A percentile compares a stretch with the other conserved stretches of the same genome.
These are phyloP conservation scores for Neoboletus magnificus DNA, from an alignment of 768 basidiomycete genomes.

Conservation along the genomic window DNA sequence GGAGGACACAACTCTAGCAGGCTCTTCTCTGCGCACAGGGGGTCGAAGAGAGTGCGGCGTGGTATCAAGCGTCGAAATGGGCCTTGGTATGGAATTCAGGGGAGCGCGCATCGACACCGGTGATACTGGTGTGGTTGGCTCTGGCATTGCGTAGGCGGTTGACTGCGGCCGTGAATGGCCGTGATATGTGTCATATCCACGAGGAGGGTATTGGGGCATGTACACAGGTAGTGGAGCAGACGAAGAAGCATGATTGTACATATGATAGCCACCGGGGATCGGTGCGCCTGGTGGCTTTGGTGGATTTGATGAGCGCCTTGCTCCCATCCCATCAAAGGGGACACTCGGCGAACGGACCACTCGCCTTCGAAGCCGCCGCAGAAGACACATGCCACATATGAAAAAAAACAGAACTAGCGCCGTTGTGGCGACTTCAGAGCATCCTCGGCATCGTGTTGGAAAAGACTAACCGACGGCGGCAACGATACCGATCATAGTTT, in stretches of 20 bases:
- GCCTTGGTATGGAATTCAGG: neutral
- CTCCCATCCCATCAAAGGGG: neutral
- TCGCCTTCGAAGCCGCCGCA: slow-evolving; percentile 4
- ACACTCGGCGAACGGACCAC: neutral
- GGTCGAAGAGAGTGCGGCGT: neutral
- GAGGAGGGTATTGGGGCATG: slow-evolving; percentile 9
- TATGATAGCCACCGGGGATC: neutral
- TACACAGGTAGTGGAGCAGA: neutral
- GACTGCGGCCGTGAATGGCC: slow-evolving; percentile 1
- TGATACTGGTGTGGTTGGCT: neutral
- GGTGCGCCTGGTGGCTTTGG: slow-evolving; percentile 3
- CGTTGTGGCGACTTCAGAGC: slow-evolving; percentile 7
- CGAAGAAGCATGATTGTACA: neutral
- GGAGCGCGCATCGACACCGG: neutral
- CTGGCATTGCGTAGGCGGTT: neutral
- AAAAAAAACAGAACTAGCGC: neutral
- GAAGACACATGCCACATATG: neutral
- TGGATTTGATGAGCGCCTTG: neutral
- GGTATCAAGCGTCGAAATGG: slow-evolving; percentile 2
- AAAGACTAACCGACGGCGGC: slow-evolving; percentile 10
- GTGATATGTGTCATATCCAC: neutral
- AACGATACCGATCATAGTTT: neutral
- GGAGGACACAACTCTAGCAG: neutral
- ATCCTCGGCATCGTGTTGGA: neutral
- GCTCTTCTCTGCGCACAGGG: neutral